phyloP scores from a whole-genome alignment of 345 rosid species.

The Zanthoxylum bungeanum region DNA sequence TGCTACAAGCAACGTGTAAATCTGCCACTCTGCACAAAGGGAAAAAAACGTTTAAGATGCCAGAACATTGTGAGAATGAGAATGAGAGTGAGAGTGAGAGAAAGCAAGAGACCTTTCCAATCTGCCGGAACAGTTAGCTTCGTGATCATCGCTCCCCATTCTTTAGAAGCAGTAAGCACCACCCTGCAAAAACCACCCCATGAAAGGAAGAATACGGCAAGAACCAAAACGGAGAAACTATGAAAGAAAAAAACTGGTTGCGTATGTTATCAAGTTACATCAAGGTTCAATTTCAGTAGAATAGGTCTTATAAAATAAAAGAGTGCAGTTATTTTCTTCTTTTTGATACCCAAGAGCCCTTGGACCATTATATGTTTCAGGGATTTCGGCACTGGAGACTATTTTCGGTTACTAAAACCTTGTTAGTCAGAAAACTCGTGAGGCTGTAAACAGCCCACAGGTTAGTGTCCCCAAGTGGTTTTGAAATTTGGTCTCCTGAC shows the following conservation, averaged over 20 bases:
- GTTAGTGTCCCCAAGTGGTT: too few relatives aligned
- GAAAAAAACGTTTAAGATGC: neutral
- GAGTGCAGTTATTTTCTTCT: neutral
- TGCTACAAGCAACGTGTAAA: slow-evolving; percentile 65
- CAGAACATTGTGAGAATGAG: neutral
- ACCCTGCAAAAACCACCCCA: slow-evolving; percentile 41
- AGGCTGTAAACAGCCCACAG: too few relatives aligned
- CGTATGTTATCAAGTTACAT: neutral
- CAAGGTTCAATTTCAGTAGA: neutral
- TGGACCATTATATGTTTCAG: neutral
- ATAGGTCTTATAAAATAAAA: neutral
- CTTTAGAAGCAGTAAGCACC: slow-evolving; percentile 65
- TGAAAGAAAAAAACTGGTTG: neutral
- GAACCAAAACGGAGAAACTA: neutral
- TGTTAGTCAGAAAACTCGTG: too few relatives aligned
- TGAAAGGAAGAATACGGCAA: neutral
- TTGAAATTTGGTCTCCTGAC: too few relatives aligned
- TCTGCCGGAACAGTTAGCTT: slow-evolving; percentile 86
- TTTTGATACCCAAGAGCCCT: neutral
- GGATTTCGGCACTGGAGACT: neutral
- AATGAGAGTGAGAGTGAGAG: slow-evolving; percentile 13
- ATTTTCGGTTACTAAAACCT: neutral
- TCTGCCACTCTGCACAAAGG: slow-evolving; percentile 83
- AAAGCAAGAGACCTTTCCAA: slow-evolving; percentile 67
- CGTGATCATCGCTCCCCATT: slow-evolving; percentile 86